Evolutionary conservation across 257 asterid genomes (phyloP).

Genomic region (Phtheirospermum japonicum): DNA sequence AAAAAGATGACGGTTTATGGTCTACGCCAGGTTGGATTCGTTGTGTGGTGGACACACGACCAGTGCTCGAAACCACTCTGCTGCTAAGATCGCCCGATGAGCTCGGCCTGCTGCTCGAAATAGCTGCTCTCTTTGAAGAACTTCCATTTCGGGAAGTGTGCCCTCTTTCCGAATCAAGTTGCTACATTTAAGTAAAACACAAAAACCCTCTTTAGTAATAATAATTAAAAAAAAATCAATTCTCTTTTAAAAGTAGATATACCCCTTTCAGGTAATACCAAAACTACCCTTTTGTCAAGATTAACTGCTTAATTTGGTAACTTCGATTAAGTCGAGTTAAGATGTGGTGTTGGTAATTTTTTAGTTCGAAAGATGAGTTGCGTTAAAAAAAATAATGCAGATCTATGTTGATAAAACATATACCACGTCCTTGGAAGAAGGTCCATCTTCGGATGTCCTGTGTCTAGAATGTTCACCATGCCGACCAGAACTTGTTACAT

Average conservation of each 20-base stretch:
- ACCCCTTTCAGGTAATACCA: no score
- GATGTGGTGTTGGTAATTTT: no score
- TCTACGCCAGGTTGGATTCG: conserved; percentile 57
- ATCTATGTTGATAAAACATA: neutral
- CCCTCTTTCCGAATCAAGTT: conserved; percentile 62
- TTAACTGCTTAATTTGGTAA: no score
- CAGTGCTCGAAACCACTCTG: conserved; percentile 42
- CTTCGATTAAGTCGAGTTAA: no score
- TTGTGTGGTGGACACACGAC: conserved; percentile 56
- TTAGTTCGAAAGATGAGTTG: no score
- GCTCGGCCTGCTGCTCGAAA: conserved; percentile 51
- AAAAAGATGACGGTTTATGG: conserved; percentile 48
- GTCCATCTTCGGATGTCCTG: conserved; percentile 64
- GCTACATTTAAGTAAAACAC: conserved; percentile 39
- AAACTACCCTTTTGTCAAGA: no score
- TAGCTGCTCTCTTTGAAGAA: conserved; percentile 70
- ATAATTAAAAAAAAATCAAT: neutral
- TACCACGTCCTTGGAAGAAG: conserved; percentile 98
- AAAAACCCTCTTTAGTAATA: no score
- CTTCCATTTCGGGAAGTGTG: conserved; percentile 60
- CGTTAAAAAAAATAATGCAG: neutral
- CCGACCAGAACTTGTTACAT: conserved; percentile 59
- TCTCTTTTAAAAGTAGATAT: neutral
- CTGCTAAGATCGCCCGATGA: conserved; percentile 51
- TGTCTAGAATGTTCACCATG: conserved; percentile 66